These are phyloP conservation scores for Eruca vesicaria DNA, from an alignment of 441 rosid species.

Conservation along the genomic window DNA sequence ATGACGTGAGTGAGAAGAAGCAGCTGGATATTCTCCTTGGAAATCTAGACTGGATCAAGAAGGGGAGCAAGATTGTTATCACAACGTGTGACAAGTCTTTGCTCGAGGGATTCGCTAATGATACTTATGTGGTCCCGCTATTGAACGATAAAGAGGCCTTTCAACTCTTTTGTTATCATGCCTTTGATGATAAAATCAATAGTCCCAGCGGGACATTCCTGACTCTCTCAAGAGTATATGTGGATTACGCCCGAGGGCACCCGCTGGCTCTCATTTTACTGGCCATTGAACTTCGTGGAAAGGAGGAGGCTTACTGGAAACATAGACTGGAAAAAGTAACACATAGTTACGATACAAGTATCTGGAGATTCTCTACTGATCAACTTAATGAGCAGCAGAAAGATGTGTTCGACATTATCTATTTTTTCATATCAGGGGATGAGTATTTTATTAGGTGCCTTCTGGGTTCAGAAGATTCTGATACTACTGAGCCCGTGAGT, in stretches of 20 bases:
- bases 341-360: background rate
- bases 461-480: background rate
- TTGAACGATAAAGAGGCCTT: background rate
- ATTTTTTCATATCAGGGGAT: slow-evolving; percentile 1
- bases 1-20: background rate
- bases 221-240: background rate
- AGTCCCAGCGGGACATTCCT: background rate
- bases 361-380: background rate
- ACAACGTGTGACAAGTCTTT: slow-evolving; percentile 4
- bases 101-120: background rate
- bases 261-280: background rate
- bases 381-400: background rate
- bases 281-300: background rate
- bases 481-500: background rate
- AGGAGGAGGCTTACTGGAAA: background rate
- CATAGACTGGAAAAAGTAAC: background rate
- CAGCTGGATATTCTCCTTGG: slow-evolving; percentile 1
- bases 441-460: slow-evolving; percentile 6
- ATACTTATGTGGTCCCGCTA: background rate
- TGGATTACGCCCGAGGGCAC: background rate
- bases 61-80: slow-evolving; percentile 17
- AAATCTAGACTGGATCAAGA: background rate
- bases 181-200: background rate
- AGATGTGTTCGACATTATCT: slow-evolving; percentile 1
- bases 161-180: background rate